Conservation (phyloP, 176 grass and related monocot genomes). For the Oryza punctata region DNA sequence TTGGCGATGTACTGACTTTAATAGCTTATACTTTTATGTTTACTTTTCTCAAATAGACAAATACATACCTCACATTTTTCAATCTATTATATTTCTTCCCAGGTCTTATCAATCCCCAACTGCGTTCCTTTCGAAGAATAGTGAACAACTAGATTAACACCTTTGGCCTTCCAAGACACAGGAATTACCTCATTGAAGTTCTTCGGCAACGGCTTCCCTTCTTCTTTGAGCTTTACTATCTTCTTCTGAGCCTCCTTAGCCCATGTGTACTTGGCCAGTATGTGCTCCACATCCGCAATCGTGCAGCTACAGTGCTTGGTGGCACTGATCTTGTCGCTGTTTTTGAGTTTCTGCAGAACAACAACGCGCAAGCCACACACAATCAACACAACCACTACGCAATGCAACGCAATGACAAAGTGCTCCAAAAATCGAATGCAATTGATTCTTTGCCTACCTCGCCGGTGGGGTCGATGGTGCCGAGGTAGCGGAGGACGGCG, state of each 20-base stretch:
- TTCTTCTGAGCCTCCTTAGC: slow-evolving; percentile 90
- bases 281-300: slow-evolving; percentile 89
- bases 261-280: slow-evolving; percentile 88
- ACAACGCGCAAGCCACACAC: no score
- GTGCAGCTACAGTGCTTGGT: slow-evolving; percentile 89
- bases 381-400: neutral
- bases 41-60: neutral
- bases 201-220: slow-evolving; percentile 88
- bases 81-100: neutral
- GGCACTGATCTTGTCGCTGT: slow-evolving; percentile 70
- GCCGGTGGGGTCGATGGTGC: slow-evolving; percentile 63
- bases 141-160: neutral
- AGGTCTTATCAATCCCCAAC: neutral
- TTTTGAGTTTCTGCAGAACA: slow-evolving; percentile 61
- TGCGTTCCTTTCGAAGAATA: neutral
- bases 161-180: neutral
- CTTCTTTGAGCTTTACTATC: slow-evolving; percentile 74
- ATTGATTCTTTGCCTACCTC: slow-evolving; percentile 40
- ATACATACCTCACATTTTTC: neutral
- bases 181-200: slow-evolving; percentile 72
- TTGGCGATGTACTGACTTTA: neutral
- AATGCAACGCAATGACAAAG: neutral
- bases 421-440: neutral
- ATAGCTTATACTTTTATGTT: neutral
- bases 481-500: slow-evolving; percentile 70